Evolutionary conservation across 371 early-diverging fungal genomes (phyloP).

Genomic region (Mortierella sp.): DNA sequence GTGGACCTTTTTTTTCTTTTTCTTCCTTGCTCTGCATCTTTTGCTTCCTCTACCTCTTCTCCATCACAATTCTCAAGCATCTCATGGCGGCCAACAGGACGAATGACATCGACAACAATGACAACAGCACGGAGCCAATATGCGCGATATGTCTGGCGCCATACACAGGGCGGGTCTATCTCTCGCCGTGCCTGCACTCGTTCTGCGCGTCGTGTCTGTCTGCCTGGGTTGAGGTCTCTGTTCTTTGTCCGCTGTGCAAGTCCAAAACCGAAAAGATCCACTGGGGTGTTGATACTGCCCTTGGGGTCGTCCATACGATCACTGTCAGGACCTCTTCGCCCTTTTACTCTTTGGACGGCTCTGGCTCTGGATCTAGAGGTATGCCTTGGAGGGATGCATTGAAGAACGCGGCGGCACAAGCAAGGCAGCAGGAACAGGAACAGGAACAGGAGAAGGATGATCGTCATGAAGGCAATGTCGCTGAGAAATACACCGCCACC

Average conservation of each 20-base stretch:
- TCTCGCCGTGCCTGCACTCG: constrained; percentile 73
- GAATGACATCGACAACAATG: not conserved
- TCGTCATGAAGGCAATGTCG: not conserved
- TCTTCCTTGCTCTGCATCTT: not conserved
- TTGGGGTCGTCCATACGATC: constrained; percentile 45
- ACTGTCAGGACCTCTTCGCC: not conserved
- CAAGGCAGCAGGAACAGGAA: not conserved
- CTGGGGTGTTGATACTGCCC: constrained; percentile 44
- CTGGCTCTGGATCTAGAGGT: not conserved
- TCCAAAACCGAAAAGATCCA: constrained; percentile 33
- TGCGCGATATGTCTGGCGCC: constrained; percentile 74
- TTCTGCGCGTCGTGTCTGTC: constrained; percentile 74
- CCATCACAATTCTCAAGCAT: not conserved
- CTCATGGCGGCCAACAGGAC: constrained; percentile 6
- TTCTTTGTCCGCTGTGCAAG: constrained; percentile 74
- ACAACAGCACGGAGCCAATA: constrained; percentile 19
- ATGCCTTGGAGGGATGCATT: not conserved
- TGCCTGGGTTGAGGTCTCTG: constrained; percentile 69
- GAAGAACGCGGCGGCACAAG: not conserved
- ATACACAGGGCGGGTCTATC: constrained; percentile 63
- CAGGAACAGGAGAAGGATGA: not conserved
- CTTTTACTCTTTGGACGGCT: not conserved
- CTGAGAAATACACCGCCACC: not conserved
- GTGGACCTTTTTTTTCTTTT: too few species aligned
- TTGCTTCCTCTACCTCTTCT: not conserved